Evolutionary conservation across 495 filamentous ascomycete genomes (phyloP), one percentile per base, ranked within the genome.

Genomic region (Geoglossum glabrum): DNA sequence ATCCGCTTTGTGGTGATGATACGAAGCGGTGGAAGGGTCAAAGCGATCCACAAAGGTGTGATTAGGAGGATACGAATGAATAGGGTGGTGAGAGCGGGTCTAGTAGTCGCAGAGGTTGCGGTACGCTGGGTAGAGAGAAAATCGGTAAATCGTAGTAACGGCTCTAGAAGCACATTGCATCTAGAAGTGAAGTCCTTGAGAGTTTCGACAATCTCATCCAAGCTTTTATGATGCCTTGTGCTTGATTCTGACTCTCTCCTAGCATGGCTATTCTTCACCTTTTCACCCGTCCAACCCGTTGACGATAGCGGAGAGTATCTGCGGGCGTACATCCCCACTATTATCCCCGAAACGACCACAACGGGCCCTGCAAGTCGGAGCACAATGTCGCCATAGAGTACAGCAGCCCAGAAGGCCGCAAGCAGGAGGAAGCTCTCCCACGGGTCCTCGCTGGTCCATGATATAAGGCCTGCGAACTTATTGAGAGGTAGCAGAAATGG

Each of bases 401-500:
- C 82, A 8, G 83, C 67, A 0, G 79, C 82, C 92, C 92, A 99
- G 65, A 95, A 99, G 4, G 66, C 73, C 1, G 81, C 79, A 13
- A 99, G 74, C 30, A 97, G 66, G 51, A 99, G 72, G 69, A 99
- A 99, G 73, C 87, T 93, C 71, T 96, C 87, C 90, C 90, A 97
- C 1, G 89, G 82, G 63, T 99, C 92, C 30, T 77, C 83, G 10
- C 83, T 89, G 19, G 87, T 92, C 92, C 92, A 99, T 70, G 85
- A 93, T 43, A 97, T 62, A 54, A 99, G 72, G 0, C 90, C 90
- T 17, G 78, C 81, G 11, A 92, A 62, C 61, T 81, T 84, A 63
- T 95, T 96, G 43, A 94, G 73, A 21, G 87, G 87, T 30, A 90
- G 71, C 17, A 99, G 72, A 65, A 95, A 97, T 0, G 90, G 88